Base-by-base conservation (phyloP, 73 alveolate species). In the Breviolum minutum region DNA sequence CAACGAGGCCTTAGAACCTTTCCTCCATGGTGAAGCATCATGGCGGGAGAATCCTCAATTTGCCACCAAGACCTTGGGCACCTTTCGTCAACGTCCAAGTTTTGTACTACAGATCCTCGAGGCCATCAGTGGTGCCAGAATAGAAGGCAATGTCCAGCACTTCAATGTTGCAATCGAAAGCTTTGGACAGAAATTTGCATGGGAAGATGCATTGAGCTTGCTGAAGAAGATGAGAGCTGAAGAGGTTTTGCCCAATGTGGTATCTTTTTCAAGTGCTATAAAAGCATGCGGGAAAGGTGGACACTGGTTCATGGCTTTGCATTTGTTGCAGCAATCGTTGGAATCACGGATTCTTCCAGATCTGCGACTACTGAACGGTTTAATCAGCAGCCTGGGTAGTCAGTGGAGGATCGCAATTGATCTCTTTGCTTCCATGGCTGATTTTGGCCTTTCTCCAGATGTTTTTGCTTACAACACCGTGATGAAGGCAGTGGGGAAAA, bases 161-260 rank as follows among this genome's bases (percentile, higher is more conserved):
- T 90, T 32, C 74, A 90, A 90, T 63, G 87, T 90, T 27, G 96
- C 96, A 17, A 90, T 90, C 20, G 96, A 30, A 63, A 71, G 96
- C 66, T 90, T 63, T 26, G 96, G 74, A n/a, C 82, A 63, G 16
- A 27, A 27, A 22, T 22, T 76, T 22, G 87, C 20, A 40, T 90
- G 96, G 96, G 96, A 26, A 20, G 87, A 48, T 27, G 96, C 76
- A 5, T 30, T 90, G 48, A 7, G 22, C 20, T 22, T 90, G n/a
- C 63, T 90, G 76, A n/a, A 22, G 24, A 32, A 54, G 32, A 90
- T 90, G 74, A 12, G 14, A 16, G 17, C 66, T 9, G 8, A 24
- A n/a, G 84, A 90, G 87, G 40, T 48, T 8, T 19, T 54, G 87
- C 96, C 87, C 13, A 90, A 24, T 26, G 96, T 71, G 61, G 96